Base-by-base conservation (phyloP, 2,329 filamentous ascomycete species). In the Teratosphaeria epicoccoides region DNA sequence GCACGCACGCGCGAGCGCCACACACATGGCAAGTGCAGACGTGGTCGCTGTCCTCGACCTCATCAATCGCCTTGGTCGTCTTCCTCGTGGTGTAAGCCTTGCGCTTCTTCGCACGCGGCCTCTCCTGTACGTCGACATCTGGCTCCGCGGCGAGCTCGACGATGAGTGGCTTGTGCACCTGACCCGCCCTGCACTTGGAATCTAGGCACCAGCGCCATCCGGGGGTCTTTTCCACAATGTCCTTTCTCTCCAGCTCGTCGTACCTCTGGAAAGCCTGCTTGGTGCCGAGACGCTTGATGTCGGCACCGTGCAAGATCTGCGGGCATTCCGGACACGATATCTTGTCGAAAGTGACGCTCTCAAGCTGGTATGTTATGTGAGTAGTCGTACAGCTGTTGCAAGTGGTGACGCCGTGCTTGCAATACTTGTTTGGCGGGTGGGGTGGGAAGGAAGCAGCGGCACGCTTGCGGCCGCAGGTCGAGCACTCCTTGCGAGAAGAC, bases 191-290 rank as follows among this genome's bases (percentile, higher is more conserved):
- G 57, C 80, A 83, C 2, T 65, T 66, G 0, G 74, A 65, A 20
- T 57, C 52, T 1, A 78, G 68, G 57, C 79, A 83, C 74, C 76
- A 80, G 14, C 73, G 63, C 59, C 79, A 81, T 23, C 70, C 56
- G 23, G 62, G 63, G 2, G 55, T 61, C 25, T 45, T 56, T n/a
- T 63, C 61, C 4, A 49, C 45, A 24, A 57, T 52, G 10, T 43
- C 40, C n/a, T 47, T 44, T 6, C 55, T 23, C 33, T 56, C 49
- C 17, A 51, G 28, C 51, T 52, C 43, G 14, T 71, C 0, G 69
- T 66, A 2, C 69, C 65, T 17, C 17, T 66, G 59, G 47, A 74
- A 74, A 0, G 70, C 68, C 9, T 69, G 64, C 1, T 61, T 52
- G 22, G 71, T 68, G 2, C 75, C 75, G 52, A 71, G 72, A 0